Conservation (phyloP, 371 early-diverging fungal genomes). For the Parasitella parasitica region DNA sequence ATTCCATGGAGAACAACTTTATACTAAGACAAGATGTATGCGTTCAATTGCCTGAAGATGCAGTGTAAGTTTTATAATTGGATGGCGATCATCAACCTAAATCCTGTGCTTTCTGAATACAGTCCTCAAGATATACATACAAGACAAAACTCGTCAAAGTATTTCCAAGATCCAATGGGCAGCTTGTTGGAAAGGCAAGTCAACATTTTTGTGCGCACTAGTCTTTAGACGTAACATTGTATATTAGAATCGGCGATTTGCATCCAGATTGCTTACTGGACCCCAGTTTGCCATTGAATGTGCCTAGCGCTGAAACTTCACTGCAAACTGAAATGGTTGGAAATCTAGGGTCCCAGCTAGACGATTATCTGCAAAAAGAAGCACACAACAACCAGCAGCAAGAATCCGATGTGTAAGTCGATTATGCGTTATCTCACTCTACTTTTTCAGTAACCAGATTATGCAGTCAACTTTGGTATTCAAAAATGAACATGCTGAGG, state of each 20-base stretch:
- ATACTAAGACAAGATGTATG: not conserved
- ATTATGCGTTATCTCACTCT: not conserved
- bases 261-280: slow-evolving; percentile 68
- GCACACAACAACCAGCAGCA: slow-evolving; percentile 35
- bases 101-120: too few species aligned
- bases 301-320: slow-evolving; percentile 34
- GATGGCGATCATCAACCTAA: not conserved
- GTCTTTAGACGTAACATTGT: not conserved
- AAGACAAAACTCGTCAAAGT: not conserved
- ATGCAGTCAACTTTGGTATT: slow-evolving; percentile 41
- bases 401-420: slow-evolving; percentile 37
- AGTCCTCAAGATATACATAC: not conserved
- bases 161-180: slow-evolving; percentile 13
- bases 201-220: not conserved
- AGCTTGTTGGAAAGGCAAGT: slow-evolving; percentile 18
- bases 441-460: not conserved
- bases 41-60: not conserved
- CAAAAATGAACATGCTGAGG: slow-evolving; percentile 47
- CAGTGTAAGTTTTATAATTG: not conserved
- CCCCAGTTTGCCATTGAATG: slow-evolving; percentile 49
- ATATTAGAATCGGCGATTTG: slow-evolving; percentile 50
- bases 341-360: slow-evolving; percentile 38
- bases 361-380: slow-evolving; percentile 61
- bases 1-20: not conserved
- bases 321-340: slow-evolving; percentile 40